Evolutionary conservation across 78 protist species (phyloP).

Genomic region (Monosiga brevicollis): DNA sequence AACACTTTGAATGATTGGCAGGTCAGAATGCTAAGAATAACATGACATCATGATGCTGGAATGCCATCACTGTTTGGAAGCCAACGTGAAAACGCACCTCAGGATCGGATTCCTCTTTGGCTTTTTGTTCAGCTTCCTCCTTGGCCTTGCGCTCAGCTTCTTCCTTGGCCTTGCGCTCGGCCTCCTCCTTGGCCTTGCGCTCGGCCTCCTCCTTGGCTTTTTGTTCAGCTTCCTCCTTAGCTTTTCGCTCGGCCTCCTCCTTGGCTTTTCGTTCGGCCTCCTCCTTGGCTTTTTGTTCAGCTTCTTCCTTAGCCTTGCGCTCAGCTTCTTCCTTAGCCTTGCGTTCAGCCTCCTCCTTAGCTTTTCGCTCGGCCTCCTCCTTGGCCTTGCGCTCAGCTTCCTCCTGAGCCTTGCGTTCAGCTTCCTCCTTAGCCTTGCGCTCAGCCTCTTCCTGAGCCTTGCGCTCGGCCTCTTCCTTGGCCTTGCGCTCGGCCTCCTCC

Average conservation of each 20-base stretch:
- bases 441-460: neutral
- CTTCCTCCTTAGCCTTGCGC: neutral
- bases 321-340: neutral
- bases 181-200: neutral
- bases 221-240: neutral
- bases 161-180: neutral
- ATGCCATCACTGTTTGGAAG: neutral
- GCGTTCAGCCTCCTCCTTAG: neutral
- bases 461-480: neutral
- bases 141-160: neutral
- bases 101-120: neutral
- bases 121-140: neutral
- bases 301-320: neutral
- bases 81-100: neutral
- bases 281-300: neutral
- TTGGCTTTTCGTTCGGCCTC: neutral
- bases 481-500: neutral
- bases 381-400: neutral
- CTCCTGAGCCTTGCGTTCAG: neutral
- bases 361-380: neutral
- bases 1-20: no score
- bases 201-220: neutral
- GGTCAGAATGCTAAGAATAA: no score
- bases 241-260: neutral
- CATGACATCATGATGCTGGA: neutral